A percentile compares a stretch with the other conserved stretches of the same genome.
phyloP scores from a whole-genome alignment of 192 early-diverging fungal genomes.

The Coemansia sp. region DNA sequence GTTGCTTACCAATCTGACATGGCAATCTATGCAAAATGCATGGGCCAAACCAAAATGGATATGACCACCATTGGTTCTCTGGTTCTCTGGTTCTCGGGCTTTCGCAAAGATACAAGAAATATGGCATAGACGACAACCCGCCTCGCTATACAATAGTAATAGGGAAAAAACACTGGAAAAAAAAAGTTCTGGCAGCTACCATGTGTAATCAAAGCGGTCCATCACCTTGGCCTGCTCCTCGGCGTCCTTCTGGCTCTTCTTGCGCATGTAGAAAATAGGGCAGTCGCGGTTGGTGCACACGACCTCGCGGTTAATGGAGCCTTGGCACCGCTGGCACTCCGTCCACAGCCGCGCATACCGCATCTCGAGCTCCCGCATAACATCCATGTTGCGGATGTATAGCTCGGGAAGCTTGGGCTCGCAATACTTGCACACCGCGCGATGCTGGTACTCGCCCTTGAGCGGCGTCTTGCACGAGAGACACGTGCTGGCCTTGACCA shows the following conservation, averaged over 20 bases:
- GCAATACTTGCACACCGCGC: slow-evolving; percentile 82
- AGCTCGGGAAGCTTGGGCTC: slow-evolving; percentile 66
- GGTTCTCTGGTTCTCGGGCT: no score
- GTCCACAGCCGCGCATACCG: slow-evolving; percentile 91
- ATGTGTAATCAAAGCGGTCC: slow-evolving; percentile 70
- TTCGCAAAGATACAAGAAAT: no score
- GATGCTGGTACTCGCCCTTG: slow-evolving; percentile 56
- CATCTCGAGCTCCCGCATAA: slow-evolving; percentile 69
- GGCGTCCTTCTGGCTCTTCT: slow-evolving; percentile 91
- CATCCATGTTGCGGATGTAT: slow-evolving; percentile 69
- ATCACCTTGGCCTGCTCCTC: slow-evolving; percentile 67
- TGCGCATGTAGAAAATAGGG: slow-evolving; percentile 98
- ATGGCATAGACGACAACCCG: background rate
- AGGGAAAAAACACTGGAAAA: no score
- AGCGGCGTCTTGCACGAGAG: slow-evolving; percentile 88
- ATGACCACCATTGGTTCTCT: no score
- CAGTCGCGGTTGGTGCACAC: slow-evolving; percentile 94
- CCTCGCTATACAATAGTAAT: background rate
- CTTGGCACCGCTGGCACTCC: slow-evolving; percentile 96
- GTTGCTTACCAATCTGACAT: no score
- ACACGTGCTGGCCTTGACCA: slow-evolving; percentile 87
- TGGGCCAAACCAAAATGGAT: no score
- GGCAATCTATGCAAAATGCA: no score
- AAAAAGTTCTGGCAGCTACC: slow-evolving; percentile 36
- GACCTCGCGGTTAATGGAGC: slow-evolving; percentile 89